Conservation (phyloP, 208 protist genomes). For the Wallacemonas collosoma region DNA sequence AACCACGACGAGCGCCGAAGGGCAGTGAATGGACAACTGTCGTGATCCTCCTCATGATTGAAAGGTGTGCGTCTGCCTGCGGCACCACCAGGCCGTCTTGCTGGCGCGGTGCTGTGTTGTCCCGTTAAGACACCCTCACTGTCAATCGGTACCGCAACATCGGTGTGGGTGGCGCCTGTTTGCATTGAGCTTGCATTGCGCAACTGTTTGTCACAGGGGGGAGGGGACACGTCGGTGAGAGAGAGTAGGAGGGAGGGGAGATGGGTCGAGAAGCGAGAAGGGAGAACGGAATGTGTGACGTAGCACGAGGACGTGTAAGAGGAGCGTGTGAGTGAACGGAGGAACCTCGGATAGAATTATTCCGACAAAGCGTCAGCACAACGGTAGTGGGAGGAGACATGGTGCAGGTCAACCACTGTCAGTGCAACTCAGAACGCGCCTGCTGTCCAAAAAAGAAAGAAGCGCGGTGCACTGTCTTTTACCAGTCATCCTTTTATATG, state of each 20-base stretch:
- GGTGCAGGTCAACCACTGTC: no score
- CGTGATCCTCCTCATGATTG: slow-evolving; percentile 43
- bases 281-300: no score
- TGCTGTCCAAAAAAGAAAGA: no score
- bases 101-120: not conserved
- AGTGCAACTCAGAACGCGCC: no score
- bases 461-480: no score
- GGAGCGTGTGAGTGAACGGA: no score
- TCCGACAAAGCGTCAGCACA: no score
- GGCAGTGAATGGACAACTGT: slow-evolving; percentile 38
- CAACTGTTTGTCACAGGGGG: not conserved
- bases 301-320: no score
- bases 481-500: no score
- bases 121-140: slow-evolving; percentile 4
- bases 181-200: slow-evolving; percentile 4
- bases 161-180: not conserved
- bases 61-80: not conserved
- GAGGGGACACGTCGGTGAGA: not conserved
- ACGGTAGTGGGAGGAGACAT: no score
- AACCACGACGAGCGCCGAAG: slow-evolving; percentile 35
- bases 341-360: no score
- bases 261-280: not conserved
- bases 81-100: not conserved
- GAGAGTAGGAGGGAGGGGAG: not conserved
- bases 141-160: not conserved